Evolutionary conservation across 352 stramenopile species (phyloP), one percentile per base, ranked within the genome.

Genomic region (Pythium brachiatum): DNA sequence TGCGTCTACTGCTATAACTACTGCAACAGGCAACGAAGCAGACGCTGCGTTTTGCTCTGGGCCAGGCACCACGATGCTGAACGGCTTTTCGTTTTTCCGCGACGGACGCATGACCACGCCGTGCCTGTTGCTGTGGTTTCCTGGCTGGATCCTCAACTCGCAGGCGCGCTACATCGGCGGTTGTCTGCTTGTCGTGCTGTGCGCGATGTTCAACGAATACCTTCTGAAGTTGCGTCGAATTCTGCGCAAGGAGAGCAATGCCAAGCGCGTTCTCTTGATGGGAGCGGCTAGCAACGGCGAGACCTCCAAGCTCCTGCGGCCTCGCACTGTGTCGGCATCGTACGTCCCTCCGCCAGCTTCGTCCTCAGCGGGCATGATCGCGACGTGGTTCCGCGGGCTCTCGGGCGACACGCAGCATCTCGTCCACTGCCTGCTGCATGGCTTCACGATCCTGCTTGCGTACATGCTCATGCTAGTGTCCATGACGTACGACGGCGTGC

Each of bases 401-500:
- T 73, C 78, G 31, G 57, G 69, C 2, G 78, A 88, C 60, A 72
- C 59, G 27, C 76, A 85, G 64, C 78, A 88, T 53, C 60, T 68
- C 21, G 63, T 83, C 29, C 76, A 88, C 63, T 77, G 70, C 57
- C 38, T 79, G 7, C 57, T 89, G 8, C 82, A 91, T 53, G 82
- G 82, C 15, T 57, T 79, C 11, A 86, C 78, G 9, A 87, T 89
- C 43, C 63, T 86, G 13, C 70, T 91, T 20, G 82, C 82, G 13
- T 91, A 91, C 57, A 77, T 91, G 80, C 77, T 91, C 27, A 91
- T 91, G 82, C 76, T 91, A 21, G 82, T 88, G 20, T 84, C 82
- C 21, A 91, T 91, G 82, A 91, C 82, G 25, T 91, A 91, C 70
- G 82, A 91, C 59, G 75, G 78, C 54, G 69, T 72, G 53, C 65